Evolutionary conservation across 1,284 basidiomycete species (phyloP), one percentile per base, ranked within the genome.

Genomic region (Apiotrichum veenhuisii): DNA sequence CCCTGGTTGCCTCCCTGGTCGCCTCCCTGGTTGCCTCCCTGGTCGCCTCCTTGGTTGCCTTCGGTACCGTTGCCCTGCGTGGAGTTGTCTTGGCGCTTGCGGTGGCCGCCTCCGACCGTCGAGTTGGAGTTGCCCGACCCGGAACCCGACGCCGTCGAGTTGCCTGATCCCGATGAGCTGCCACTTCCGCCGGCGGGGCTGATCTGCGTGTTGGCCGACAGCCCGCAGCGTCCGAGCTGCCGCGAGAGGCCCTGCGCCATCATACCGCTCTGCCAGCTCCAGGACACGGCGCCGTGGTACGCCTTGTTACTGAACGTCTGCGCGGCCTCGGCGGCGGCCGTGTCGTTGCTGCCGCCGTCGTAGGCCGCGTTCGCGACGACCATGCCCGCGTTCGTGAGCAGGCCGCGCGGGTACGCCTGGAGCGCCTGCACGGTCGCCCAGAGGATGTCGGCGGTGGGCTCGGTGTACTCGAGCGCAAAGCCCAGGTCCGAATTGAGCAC

Each of bases 281-380:
- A 80, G 11, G 76, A 69, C 20, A 80, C 79, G 27, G 79, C 78
- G 14, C 79, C 79, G 61, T 81, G 80, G 63, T 80, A 80, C n/a
- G 73, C 71, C 8, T 69, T 68, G 43, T 79, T 73, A 53, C 72
- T 68, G 50, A 80, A 74, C 3, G 40, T 51, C 58, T 65, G 26
- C 12, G 75, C 70, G 30, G 75, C 64, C n/a, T n/a, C n/a, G n/a
- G n/a, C n/a, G n/a, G n/a, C n/a, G n/a, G n/a, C n/a, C n/a, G n/a
- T n/a, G n/a, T n/a, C n/a, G 46, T 75, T 75, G 36, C 73, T 68
- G 10, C 75, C 76, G 1, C 63, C 63, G 54, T 77, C 77, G 63
- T 79, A 79, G 0, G 79, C 79, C 0, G 79, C 75, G 63, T 80
- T 80, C 30, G 80, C 72, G 20, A 79, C 75, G 4, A 80, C 71